Evolutionary conservation across 495 filamentous ascomycete species (phyloP), one percentile per base, ranked within the genome.

Genomic region (Penicillium steckii): DNA sequence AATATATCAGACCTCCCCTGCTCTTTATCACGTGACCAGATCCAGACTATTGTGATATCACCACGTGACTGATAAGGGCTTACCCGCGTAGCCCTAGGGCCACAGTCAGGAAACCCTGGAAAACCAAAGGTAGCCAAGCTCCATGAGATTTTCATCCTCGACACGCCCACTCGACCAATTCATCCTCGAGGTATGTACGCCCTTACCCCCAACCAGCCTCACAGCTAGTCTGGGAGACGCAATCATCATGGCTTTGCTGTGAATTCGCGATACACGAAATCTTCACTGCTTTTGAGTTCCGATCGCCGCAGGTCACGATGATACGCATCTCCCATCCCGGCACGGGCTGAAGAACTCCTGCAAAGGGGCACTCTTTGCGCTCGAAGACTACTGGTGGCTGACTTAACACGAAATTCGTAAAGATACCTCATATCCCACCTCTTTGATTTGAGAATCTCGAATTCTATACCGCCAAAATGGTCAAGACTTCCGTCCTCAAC

Each of bases 401-500:
- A 93, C 81, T 69, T 64, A 51, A 62, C 53, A 68, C 30, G 30
- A 7, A 13, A 37, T 32, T 50, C 32, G 21, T 48, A 64, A 73
- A 91, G 88, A 90, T 88, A 90, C 86, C 86, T 91, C 86, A 83
- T 75, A 73, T 82, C 80, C 75, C 66, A 48, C 59, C 61, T 61
- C 54, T 53, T 66, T 42, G 37, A 87, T 81, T 85, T 91, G 89
- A 95, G 89, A 92, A 95, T 85, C 84, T 87, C 78, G 67, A 67
- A 80, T 79, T 79, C 71, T 67, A 52, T 62, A 73, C 78, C 83
- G 83, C 70, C 82, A 97, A 85, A 70, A 98, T 97, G 94, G 92
- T 96, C 79, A 90, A 88, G 79, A 97, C 94, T 64, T 95, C 89
- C 70, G 91, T 96, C 72, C 91, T 98, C 71, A 95, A 97, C 82